Base-by-base conservation (phyloP, 352 stramenopile genomes). In the Thalassiosira livingstoniorum region DNA sequence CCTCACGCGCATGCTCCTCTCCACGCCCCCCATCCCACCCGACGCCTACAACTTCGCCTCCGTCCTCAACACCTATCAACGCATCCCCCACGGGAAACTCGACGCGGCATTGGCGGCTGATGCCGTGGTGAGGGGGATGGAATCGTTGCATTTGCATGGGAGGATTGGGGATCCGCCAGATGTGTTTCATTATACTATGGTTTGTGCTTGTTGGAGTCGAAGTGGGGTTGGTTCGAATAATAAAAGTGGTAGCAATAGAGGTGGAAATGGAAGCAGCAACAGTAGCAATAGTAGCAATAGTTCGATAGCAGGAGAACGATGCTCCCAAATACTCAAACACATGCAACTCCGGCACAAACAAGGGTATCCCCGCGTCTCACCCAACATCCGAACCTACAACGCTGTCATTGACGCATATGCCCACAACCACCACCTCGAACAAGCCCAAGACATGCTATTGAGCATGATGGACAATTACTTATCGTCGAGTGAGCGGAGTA, bases 301-400 rank as follows among this genome's bases (percentile, higher is more conserved):
- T 51, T 67, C 61, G 4, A n/a, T 58, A 29, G 47, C 47, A 15
- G 47, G 47, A 29, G 47, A 58, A 58, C 23, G 23, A 37, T 87
- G 78, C 60, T 80, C 83, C 4, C 58, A 93, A 79, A 92, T 93
- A 54, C 69, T 93, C 11, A 53, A 71, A 37, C 80, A 88, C 32
- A 92, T 92, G 80, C 78, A 84, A 43, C 61, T 90, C 53, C 70
- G 84, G 47, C 25, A 88, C 51, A 45, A 54, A 29, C 45, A 57
- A 35, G 87, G 89, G 18, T 87, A 85, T 53, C 54, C 60, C 25
- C 67, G 85, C 4, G 76, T 87, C 5, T 82, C 78, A 63, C 87
- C 89, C 25, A 93, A 90, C 58, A 86, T 90, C 43, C 54, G 87
- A n/a, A 92, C 85, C 2, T 92, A 87, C 68, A 91, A 92, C 85